Conservation (phyloP, 2,329 filamentous ascomycete genomes). For the Penicillium sclerotigenum region DNA sequence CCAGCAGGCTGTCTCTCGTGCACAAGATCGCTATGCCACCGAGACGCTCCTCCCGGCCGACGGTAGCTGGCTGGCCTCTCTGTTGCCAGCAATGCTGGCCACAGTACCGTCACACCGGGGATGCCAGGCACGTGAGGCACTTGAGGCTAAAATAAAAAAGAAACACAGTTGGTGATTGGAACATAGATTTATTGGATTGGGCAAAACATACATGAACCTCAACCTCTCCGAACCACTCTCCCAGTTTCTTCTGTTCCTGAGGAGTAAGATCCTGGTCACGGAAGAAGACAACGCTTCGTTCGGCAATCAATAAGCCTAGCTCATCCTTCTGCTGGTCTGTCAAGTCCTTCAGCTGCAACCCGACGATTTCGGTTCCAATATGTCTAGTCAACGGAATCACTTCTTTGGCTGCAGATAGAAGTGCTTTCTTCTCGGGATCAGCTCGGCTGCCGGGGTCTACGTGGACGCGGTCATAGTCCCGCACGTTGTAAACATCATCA, state of each 20-base stretch:
- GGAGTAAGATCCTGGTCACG: slow-evolving; percentile 60
- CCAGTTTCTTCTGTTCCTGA: slow-evolving; percentile 61
- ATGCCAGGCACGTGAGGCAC: slow-evolving; percentile 67
- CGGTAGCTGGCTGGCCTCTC: slow-evolving; percentile 62
- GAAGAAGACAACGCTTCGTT: slow-evolving; percentile 65
- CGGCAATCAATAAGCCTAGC: slow-evolving; percentile 60
- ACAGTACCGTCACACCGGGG: slow-evolving; percentile 63
- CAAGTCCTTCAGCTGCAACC: slow-evolving; percentile 61
- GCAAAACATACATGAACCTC: slow-evolving; percentile 61
- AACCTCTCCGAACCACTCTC: slow-evolving; percentile 62
- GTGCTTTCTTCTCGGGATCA: slow-evolving; percentile 60
- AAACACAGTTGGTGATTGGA: background rate
- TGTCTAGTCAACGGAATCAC: slow-evolving; percentile 61
- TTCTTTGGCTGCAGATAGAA: slow-evolving; percentile 60
- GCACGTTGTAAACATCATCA: slow-evolving; percentile 66
- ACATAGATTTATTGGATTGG: background rate
- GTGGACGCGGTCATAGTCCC: slow-evolving; percentile 55
- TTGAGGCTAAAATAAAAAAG: slow-evolving; percentile 55
- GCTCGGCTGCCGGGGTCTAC: slow-evolving; percentile 63
- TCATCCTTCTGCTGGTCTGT: slow-evolving; percentile 60
- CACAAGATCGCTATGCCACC: slow-evolving; percentile 70
- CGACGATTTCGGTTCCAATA: slow-evolving; percentile 64
- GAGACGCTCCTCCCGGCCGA: slow-evolving; percentile 63
- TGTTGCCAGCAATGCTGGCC: slow-evolving; percentile 65
- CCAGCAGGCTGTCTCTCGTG: slow-evolving; percentile 69